Base-by-base conservation (phyloP, 2,329 filamentous ascomycete genomes). In the Xylariaceae sp. region DNA sequence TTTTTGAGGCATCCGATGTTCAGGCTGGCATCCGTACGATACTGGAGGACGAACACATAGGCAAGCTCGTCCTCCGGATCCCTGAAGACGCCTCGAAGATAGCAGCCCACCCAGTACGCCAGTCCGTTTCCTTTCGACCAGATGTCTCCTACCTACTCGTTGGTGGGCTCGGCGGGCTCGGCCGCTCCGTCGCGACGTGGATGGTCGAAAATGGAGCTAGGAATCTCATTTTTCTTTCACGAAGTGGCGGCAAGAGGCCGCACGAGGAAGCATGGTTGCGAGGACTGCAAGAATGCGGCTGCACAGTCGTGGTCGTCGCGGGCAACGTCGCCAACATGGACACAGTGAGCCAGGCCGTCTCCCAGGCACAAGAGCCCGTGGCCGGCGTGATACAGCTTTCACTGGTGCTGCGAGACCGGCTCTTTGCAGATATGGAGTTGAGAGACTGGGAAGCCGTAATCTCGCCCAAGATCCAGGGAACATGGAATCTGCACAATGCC, bases 401-500 rank as follows among this genome's bases (percentile, higher is more conserved):
- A 2, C 58, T 60, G 53, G 53, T 49, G 5, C 38, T 47, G 6
- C 32, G 36, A 36, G 45, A 37, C 21, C 19, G 13, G 11, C 23
- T 18, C 23, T 28, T 44, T 19, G 31, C 31, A 15, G 36, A 39
- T 21, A 58, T 60, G 53, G 8, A 7, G 11, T 21, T 11, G 4
- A 6, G 4, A 10, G 5, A 30, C 14, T 31, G 29, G 29, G 15
- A 6, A 12, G 13, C 6, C 4, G 11, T 15, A 12, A 29, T 10
- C 10, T 23, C 38, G 7, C 58, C 63, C 5, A 65, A 67, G 35
- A 54, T 63, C 7, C 24, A 45, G 3, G 64, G 63, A 3, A 59
- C 60, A 1, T 60, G 55, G 54, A 66, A 67, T 35, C 41, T 67
- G 0, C 57, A 65, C 33, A 33, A 56, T 5, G 39, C 46, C 10